A percentile compares a stretch with the other conserved stretches of the same genome.
Conservation (phyloP, 2,329 filamentous ascomycete genomes). For the Alternaria triticimaculans region DNA sequence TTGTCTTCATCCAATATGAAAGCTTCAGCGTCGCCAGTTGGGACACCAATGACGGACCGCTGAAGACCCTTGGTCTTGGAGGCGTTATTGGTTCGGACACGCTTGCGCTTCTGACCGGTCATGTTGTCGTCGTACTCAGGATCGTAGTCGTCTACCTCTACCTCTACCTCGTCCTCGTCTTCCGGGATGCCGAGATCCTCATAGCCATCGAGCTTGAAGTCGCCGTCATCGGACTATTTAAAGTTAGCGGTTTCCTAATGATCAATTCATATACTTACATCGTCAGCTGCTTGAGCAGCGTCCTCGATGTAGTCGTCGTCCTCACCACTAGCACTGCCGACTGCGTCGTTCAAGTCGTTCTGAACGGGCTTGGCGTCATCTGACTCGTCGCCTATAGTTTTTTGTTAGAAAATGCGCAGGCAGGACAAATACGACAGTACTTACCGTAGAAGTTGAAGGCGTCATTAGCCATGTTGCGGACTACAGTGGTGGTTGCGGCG, state of each 20-base stretch:
- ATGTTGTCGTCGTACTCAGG: conserved; percentile 10
- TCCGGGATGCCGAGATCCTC: conserved; percentile 11
- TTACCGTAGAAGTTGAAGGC: conserved; percentile 23
- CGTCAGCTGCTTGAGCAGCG: background rate
- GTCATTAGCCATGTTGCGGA: conserved; percentile 19
- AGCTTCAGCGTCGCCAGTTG: conserved; percentile 18
- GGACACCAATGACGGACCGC: conserved; percentile 17
- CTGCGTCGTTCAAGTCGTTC: conserved; percentile 8
- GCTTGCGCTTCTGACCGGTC: conserved; percentile 26
- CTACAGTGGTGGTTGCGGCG: background rate
- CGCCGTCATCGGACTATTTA: conserved; percentile 17
- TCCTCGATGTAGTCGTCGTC: conserved; percentile 15
- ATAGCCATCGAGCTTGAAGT: conserved; percentile 27
- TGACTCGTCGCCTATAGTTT: conserved; percentile 14
- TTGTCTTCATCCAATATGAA: conserved; percentile 34
- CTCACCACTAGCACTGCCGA: conserved; percentile 9
- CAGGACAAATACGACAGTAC: background rate
- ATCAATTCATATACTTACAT: conserved; percentile 1
- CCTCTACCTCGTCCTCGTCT: conserved; percentile 7
- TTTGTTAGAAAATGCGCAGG: conserved; percentile 2
- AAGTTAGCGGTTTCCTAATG: conserved; percentile 1
- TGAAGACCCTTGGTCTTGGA: conserved; percentile 7
- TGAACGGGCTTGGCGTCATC: conserved; percentile 13
- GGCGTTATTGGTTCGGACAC: conserved; percentile 8
- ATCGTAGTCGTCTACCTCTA: conserved; percentile 12